Evolutionary conservation across 2,329 filamentous ascomycete genomes (phyloP).

Genomic region (Neodidymelliopsis sp.): DNA sequence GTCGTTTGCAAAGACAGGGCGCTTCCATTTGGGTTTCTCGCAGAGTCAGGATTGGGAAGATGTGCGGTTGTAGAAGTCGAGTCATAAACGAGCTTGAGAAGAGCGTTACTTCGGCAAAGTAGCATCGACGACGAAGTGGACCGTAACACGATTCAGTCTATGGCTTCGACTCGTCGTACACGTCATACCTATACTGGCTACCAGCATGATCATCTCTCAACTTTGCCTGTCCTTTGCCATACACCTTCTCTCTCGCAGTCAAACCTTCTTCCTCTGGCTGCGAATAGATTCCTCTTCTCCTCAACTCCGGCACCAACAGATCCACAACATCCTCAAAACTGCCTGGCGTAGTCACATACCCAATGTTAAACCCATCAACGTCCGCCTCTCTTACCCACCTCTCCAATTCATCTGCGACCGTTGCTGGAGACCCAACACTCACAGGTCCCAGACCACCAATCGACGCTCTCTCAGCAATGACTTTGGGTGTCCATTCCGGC

Average conservation of each 20-base stretch:
- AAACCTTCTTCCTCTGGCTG: conserved; percentile 25
- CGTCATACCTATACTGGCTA: conserved; percentile 67
- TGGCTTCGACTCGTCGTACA: conserved; percentile 67
- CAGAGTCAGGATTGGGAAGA: conserved; percentile 52
- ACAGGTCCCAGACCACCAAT: conserved; percentile 69
- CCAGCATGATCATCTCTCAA: conserved; percentile 67
- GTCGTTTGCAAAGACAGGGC: conserved; percentile 51
- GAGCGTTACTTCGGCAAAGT: no score
- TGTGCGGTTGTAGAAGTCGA: conserved; percentile 26
- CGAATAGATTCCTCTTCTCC: conserved; percentile 62
- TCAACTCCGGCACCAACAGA: conserved; percentile 69
- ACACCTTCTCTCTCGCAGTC: conserved; percentile 64
- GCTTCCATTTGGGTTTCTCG: conserved; percentile 54
- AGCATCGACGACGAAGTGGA: no score
- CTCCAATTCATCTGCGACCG: conserved; percentile 57
- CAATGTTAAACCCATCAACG: conserved; percentile 74
- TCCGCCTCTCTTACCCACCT: conserved; percentile 55
- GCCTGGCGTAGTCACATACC: conserved; percentile 73
- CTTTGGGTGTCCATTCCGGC: conserved; percentile 38
- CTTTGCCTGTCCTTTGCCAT: conserved; percentile 59
- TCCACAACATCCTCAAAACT: conserved; percentile 72
- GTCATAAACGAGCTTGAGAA: no score
- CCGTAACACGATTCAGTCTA: no score
- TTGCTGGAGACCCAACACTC: conserved; percentile 40
- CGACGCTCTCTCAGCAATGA: conserved; percentile 40